Percentiles rank a stretch among this genome's conserved stretches.
These are phyloP conservation scores for Obelidium mucronatum DNA, from an alignment of 192 early-diverging fungal genomes.

Conservation along the genomic window DNA sequence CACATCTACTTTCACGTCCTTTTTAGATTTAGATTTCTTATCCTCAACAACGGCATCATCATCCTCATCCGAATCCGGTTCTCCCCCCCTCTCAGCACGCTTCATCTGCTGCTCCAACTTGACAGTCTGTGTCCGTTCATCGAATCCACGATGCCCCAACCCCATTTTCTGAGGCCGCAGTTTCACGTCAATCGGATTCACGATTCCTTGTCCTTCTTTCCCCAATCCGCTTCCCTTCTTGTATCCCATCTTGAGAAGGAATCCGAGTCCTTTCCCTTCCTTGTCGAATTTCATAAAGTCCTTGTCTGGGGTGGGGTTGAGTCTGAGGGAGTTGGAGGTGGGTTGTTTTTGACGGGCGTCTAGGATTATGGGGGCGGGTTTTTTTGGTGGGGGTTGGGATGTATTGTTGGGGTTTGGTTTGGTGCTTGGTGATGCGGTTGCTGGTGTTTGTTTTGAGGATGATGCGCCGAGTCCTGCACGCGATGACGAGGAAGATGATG, in stretches of 20 bases:
- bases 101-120: slow-evolving; percentile 56
- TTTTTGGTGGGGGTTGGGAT: background rate
- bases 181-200: slow-evolving; percentile 91
- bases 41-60: slow-evolving; percentile 52
- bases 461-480: too few species aligned
- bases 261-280: slow-evolving; percentile 74
- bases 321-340: background rate
- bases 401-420: background rate
- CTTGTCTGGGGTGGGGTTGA: slow-evolving; percentile 41
- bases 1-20: slow-evolving; percentile 19
- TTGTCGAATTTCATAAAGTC: slow-evolving; percentile 90
- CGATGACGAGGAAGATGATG: background rate
- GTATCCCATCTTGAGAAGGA: slow-evolving; percentile 94
- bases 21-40: slow-evolving; percentile 21
- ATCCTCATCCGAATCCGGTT: slow-evolving; percentile 37
- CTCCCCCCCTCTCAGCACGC: slow-evolving; percentile 18
- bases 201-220: slow-evolving; percentile 81
- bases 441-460: too few species aligned
- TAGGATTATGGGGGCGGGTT: slow-evolving; percentile 1
- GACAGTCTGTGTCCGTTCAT: slow-evolving; percentile 75
- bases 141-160: slow-evolving; percentile 81
- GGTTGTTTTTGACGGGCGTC: slow-evolving; percentile 10
- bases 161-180: slow-evolving; percentile 81
- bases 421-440: background rate
- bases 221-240: slow-evolving; percentile 90